Percentiles rank a stretch among this genome's conserved stretches.
phyloP scores from a whole-genome alignment of 2,329 filamentous ascomycete species.

The Graphilbum ipis-grandicollis region DNA sequence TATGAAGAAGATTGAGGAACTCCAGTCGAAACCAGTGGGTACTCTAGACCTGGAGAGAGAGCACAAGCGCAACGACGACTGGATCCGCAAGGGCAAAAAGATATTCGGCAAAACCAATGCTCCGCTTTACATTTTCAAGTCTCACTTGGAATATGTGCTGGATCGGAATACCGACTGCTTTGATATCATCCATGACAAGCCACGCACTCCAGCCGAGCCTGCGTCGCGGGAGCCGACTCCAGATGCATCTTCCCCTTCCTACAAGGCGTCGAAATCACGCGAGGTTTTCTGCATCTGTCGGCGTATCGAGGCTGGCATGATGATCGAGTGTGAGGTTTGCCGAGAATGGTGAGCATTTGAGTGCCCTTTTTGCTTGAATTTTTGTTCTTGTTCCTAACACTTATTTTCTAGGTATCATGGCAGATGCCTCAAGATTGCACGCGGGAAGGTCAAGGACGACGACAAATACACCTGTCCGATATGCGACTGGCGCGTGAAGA shows the following conservation, averaged over 20 bases:
- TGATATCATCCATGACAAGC: constrained; percentile 68
- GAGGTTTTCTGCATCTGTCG: constrained; percentile 97
- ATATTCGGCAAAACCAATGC: constrained; percentile 96
- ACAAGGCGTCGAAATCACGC: constrained; percentile 42
- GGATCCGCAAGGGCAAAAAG: constrained; percentile 98
- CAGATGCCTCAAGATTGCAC: constrained; percentile 92
- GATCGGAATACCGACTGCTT: constrained; percentile 86
- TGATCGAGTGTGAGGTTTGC: constrained; percentile 98
- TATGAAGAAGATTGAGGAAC: constrained; percentile 68
- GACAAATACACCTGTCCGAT: constrained; percentile 98
- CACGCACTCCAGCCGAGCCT: constrained; percentile 78
- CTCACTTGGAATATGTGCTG: constrained; percentile 84
- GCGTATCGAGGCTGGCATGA: constrained; percentile 86
- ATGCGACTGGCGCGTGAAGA: constrained; percentile 93
- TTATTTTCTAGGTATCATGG: constrained; percentile 62
- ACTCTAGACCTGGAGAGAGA: constrained; percentile 89
- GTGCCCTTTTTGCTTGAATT: too few species aligned
- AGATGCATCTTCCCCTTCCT: constrained; percentile 31
- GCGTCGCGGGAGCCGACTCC: constrained; percentile 64
- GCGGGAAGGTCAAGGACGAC: constrained; percentile 94
- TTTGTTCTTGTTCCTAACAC: too few species aligned
- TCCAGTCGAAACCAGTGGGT: constrained; percentile 83
- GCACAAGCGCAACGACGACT: constrained; percentile 89
- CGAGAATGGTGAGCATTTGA: constrained; percentile 95
- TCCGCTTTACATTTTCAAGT: constrained; percentile 84